phyloP scores from a whole-genome alignment of 306 rosid species.

The Vachellia pachyceras region DNA sequence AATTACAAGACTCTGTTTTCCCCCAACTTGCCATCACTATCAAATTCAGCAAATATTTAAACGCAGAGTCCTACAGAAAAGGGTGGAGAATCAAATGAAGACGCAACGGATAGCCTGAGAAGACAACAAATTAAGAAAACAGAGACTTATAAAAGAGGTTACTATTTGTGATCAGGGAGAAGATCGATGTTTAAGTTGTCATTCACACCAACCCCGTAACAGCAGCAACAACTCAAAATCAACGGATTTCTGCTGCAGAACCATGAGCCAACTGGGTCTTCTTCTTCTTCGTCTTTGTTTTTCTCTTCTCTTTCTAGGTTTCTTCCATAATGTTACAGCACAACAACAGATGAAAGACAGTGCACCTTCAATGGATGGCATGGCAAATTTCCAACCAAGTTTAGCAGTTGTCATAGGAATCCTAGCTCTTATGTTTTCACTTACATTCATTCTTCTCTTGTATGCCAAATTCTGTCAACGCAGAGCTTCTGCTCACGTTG shows the following conservation, averaged over 20 bases:
- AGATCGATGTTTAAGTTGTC: constrained; percentile 20
- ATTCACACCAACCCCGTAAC: constrained; percentile 40
- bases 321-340: constrained; percentile 55
- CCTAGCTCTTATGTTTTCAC: constrained; percentile 57
- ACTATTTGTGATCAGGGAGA: constrained; percentile 9
- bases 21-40: constrained; percentile 52
- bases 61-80: constrained; percentile 8
- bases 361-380: constrained; percentile 27
- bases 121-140: constrained; percentile 45
- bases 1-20: constrained; percentile 20
- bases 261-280: constrained; percentile 46
- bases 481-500: constrained; percentile 29
- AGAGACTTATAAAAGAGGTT: constrained; percentile 23
- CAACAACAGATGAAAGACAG: background rate
- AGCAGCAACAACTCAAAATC: no score
- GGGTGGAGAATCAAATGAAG: constrained; percentile 31
- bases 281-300: constrained; percentile 36
- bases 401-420: constrained; percentile 72
- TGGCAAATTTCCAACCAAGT: constrained; percentile 63
- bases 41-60: constrained; percentile 20
- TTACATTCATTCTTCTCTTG: constrained; percentile 71
- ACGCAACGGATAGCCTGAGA: constrained; percentile 41
- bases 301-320: constrained; percentile 42
- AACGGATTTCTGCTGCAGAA: constrained; percentile 30
- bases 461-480: constrained; percentile 71